Conservation (phyloP, 371 early-diverging fungal species). For the Zopfochytrium polystomum region DNA sequence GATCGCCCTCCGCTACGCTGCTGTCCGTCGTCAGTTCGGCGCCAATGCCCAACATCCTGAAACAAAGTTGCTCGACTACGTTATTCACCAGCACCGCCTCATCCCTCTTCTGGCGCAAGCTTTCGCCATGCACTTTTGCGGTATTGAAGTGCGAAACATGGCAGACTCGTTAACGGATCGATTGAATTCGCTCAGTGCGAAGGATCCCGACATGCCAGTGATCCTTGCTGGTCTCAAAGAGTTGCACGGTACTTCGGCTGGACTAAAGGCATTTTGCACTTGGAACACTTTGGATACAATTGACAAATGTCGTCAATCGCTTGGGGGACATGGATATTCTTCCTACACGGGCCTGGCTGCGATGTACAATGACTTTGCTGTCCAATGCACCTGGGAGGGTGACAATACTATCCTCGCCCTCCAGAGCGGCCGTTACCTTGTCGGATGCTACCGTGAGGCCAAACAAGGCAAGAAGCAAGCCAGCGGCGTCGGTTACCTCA, state of each 20-base stretch:
- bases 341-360: conserved; percentile 85
- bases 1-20: conserved; percentile 87
- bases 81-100: conserved; percentile 88
- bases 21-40: conserved; percentile 75
- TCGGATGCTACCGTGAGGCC: too few relatives aligned
- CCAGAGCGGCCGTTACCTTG: conserved; percentile 86
- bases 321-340: conserved; percentile 90
- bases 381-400: conserved; percentile 87
- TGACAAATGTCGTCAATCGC: conserved; percentile 85
- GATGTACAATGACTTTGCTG: conserved; percentile 86
- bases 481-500: conserved; percentile 80
- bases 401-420: conserved; percentile 76
- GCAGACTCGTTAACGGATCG: conserved; percentile 73
- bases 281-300: conserved; percentile 84
- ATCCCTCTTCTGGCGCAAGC: conserved; percentile 87
- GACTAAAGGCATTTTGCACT: conserved; percentile 93
- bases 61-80: conserved; percentile 86
- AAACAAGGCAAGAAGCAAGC: conserved; percentile 72
- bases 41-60: conserved; percentile 45
- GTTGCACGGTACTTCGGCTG: conserved; percentile 87
- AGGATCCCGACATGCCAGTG: too few relatives aligned
- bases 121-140: conserved; percentile 88
- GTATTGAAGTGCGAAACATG: conserved; percentile 73
- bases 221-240: conserved; percentile 78
- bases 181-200: conserved; percentile 65